Conservation (phyloP, 495 filamentous ascomycete genomes). For the Glonium stellatum region DNA sequence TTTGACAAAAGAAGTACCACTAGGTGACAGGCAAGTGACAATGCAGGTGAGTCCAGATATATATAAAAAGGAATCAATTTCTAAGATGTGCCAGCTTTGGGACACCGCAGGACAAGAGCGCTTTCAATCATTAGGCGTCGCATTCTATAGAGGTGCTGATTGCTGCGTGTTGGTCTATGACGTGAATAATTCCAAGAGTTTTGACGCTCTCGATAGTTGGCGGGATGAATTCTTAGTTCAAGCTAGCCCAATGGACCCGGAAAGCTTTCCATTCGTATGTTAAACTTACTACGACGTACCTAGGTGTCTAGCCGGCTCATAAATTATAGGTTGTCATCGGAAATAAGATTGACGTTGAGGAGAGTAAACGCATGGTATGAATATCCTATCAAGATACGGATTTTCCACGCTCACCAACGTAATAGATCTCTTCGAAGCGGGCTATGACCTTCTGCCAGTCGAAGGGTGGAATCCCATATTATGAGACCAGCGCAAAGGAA, state of each 20-base stretch:
- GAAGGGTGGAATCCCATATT: constrained; percentile 95
- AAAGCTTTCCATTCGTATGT: constrained; percentile 95
- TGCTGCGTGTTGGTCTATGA: constrained; percentile 98
- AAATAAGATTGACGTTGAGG: constrained; percentile 98
- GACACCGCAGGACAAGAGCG: constrained; percentile 97
- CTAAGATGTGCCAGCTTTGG: constrained; percentile 66
- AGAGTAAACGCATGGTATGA: constrained; percentile 80
- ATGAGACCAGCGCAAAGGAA: constrained; percentile 98
- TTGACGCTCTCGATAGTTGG: constrained; percentile 97
- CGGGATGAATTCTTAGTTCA: constrained; percentile 98
- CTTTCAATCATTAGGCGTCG: constrained; percentile 95
- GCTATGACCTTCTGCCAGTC: constrained; percentile 97
- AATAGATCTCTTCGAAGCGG: constrained; percentile 80
- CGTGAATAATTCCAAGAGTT: constrained; percentile 98
- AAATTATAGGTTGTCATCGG: constrained; percentile 71
- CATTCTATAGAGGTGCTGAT: constrained; percentile 96
- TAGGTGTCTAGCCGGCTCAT: constrained; percentile 1
- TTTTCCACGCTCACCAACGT: constrained; percentile 1
- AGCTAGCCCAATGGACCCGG: constrained; percentile 89
- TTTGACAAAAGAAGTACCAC: constrained; percentile 93
- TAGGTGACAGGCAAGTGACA: constrained; percentile 93
- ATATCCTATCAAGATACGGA: neutral
- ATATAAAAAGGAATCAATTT: neutral
- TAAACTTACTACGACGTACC: neutral
- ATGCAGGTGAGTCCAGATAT: constrained; percentile 73